Evolutionary conservation across 495 filamentous ascomycete genomes (phyloP).

Genomic region (Parmelia sp.): DNA sequence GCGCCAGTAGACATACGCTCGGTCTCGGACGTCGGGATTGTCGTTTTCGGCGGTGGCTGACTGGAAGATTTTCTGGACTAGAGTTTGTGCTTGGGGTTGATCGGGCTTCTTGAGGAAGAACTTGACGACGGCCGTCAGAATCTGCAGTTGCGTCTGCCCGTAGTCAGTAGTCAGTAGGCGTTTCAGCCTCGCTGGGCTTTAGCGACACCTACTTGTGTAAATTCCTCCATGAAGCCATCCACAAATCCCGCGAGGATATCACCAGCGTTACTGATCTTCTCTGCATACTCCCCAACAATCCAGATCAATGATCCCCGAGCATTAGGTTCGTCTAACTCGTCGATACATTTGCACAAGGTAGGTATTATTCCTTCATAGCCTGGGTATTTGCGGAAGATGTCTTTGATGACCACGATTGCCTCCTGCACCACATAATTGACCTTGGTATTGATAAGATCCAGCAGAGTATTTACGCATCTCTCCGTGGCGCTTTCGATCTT

Average conservation of each 20-base stretch:
- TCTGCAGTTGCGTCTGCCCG: conserved; percentile 79
- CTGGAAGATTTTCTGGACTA: conserved; percentile 91
- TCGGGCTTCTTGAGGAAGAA: conserved; percentile 95
- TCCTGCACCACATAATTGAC: conserved; percentile 99
- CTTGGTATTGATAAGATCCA: conserved; percentile 93
- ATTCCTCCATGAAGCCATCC: conserved; percentile 88
- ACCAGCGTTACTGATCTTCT: conserved; percentile 96
- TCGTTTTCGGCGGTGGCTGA: conserved; percentile 89
- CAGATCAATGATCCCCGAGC: conserved; percentile 90
- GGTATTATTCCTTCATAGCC: conserved; percentile 98
- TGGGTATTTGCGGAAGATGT: conserved; percentile 96
- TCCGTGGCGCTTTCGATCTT: conserved; percentile 93
- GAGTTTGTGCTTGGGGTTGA: conserved; percentile 73
- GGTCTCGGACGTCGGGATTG: conserved; percentile 93
- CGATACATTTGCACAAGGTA: conserved; percentile 91
- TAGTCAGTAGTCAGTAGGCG: conserved; percentile 17
- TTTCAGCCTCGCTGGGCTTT: neutral
- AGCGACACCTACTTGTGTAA: conserved; percentile 58
- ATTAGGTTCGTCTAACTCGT: conserved; percentile 92
- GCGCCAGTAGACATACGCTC: conserved; percentile 98
- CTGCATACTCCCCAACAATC: conserved; percentile 98
- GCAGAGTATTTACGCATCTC: conserved; percentile 86
- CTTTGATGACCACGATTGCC: conserved; percentile 95
- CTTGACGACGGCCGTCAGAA: conserved; percentile 93
- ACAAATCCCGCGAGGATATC: conserved; percentile 83